Percentiles rank a stretch among this genome's conserved stretches.
Conservation (phyloP, 1,139 yeast species). For the Yamadazyma sp. region DNA sequence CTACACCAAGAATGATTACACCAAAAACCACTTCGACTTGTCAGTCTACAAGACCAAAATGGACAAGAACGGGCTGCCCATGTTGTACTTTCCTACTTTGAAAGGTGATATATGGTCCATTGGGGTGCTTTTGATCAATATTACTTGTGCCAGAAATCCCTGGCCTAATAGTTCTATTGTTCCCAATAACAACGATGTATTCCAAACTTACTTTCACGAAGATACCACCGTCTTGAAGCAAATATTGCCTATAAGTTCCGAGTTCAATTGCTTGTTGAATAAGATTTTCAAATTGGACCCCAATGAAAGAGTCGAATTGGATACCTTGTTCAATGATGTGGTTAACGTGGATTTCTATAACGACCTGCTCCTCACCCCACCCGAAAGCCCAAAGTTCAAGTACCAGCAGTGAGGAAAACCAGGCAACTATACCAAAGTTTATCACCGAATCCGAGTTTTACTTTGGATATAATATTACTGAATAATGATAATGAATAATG, state of each 20-base stretch:
- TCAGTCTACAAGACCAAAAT: conserved; percentile 19
- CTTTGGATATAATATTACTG: no score
- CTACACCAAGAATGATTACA: conserved; percentile 32
- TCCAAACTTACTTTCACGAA: conserved; percentile 43
- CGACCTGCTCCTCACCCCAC: conserved; percentile 21
- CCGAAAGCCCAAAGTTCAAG: conserved; percentile 13
- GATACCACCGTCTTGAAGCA: conserved; percentile 29
- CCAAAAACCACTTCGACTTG: conserved; percentile 32
- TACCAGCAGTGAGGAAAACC: neutral
- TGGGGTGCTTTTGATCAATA: conserved; percentile 76
- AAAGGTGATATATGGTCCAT: conserved; percentile 90
- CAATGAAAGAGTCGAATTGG: conserved; percentile 55
- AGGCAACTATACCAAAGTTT: no score
- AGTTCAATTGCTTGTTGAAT: conserved; percentile 56
- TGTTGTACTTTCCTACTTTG: conserved; percentile 57
- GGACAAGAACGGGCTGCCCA: conserved; percentile 7
- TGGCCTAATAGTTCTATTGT: conserved; percentile 78
- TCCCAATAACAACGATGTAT: conserved; percentile 58
- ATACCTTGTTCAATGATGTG: conserved; percentile 44
- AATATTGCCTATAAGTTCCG: conserved; percentile 66
- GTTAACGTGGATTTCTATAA: conserved; percentile 41
- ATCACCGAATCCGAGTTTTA: no score
- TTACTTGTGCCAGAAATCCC: conserved; percentile 84
- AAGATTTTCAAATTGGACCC: conserved; percentile 65
- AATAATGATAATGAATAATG: conserved; percentile 5